Evolutionary conservation across 2,329 filamentous ascomycete species (phyloP).

Genomic region (Talaromyces piceae): DNA sequence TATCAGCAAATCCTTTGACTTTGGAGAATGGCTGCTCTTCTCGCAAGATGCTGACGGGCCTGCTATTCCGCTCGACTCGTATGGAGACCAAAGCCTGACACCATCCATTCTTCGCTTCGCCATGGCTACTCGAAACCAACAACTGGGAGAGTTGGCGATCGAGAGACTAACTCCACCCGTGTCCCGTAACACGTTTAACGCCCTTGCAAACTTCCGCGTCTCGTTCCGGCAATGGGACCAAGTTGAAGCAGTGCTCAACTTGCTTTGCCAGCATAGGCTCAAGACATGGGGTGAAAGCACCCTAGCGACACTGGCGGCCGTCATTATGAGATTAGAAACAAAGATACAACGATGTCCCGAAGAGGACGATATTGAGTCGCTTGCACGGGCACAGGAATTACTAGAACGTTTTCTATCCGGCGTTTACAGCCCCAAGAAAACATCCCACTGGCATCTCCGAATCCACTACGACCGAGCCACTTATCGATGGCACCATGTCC

Average conservation of each 20-base stretch:
- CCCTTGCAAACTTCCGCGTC: slow-evolving; percentile 29
- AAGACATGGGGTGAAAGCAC: slow-evolving; percentile 34
- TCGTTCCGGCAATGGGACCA: slow-evolving; percentile 27
- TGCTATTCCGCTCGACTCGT: slow-evolving; percentile 40
- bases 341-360: slow-evolving; percentile 13
- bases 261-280: slow-evolving; percentile 25
- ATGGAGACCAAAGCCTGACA: slow-evolving; percentile 41
- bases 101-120: slow-evolving; percentile 51
- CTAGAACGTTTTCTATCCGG: slow-evolving; percentile 28
- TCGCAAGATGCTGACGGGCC: slow-evolving; percentile 48
- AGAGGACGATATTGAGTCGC: slow-evolving; percentile 13
- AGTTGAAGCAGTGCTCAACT: slow-evolving; percentile 24
- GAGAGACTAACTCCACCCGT: slow-evolving; percentile 25
- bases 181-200: slow-evolving; percentile 28
- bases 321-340: slow-evolving; percentile 34
- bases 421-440: slow-evolving; percentile 23
- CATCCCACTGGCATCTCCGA: slow-evolving; percentile 3
- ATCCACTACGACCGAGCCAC: slow-evolving; percentile 24
- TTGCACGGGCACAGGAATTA: slow-evolving; percentile 24
- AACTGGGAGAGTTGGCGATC: slow-evolving; percentile 24
- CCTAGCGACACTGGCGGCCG: slow-evolving; percentile 28
- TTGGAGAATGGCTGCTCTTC: slow-evolving; percentile 49
- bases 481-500: slow-evolving; percentile 23
- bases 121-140: slow-evolving; percentile 39
- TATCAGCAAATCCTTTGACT: slow-evolving; percentile 37